phyloP scores from a whole-genome alignment of 768 basidiomycete genomes.

The Phlegmacium glaucopus region DNA sequence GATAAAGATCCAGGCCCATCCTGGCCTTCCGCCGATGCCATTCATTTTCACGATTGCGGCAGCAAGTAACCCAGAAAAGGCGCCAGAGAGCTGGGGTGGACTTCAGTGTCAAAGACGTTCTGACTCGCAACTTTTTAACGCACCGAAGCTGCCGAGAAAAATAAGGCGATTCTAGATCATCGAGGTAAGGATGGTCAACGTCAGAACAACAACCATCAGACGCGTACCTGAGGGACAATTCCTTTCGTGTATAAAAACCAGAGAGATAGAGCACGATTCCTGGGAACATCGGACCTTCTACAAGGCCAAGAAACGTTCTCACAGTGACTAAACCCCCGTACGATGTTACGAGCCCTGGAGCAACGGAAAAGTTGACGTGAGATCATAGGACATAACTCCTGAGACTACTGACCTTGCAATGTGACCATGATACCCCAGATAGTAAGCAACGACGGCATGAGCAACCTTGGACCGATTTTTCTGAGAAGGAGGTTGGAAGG shows the following conservation, averaged over 20 bases:
- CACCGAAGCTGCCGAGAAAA: slow-evolving; percentile 35
- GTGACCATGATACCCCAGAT: slow-evolving; percentile 49
- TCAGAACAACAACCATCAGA: background rate
- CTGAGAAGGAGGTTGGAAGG: slow-evolving; percentile 44
- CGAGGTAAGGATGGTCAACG: background rate
- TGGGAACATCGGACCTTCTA: slow-evolving; percentile 46
- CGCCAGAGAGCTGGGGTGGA: slow-evolving; percentile 41
- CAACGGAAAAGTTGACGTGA: background rate
- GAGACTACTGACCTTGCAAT: slow-evolving; percentile 25
- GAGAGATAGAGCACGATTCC: slow-evolving; percentile 40
- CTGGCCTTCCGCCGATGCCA: slow-evolving; percentile 44
- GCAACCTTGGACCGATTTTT: slow-evolving; percentile 42
- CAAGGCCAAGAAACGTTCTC: slow-evolving; percentile 48
- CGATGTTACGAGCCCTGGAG: slow-evolving; percentile 40
- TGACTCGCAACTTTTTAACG: background rate
- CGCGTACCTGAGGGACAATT: slow-evolving; percentile 9
- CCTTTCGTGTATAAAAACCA: slow-evolving; percentile 30
- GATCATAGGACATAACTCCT: background rate
- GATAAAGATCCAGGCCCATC: slow-evolving; percentile 66
- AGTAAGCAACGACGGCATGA: slow-evolving; percentile 46
- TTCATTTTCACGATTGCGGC: slow-evolving; percentile 57
- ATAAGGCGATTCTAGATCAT: slow-evolving; percentile 31
- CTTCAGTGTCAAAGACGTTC: background rate
- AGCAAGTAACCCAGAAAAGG: slow-evolving; percentile 64
- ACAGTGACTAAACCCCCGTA: slow-evolving; percentile 47